Conservation (phyloP, 345 rosid genomes). For the Eucalyptus sp. region DNA sequence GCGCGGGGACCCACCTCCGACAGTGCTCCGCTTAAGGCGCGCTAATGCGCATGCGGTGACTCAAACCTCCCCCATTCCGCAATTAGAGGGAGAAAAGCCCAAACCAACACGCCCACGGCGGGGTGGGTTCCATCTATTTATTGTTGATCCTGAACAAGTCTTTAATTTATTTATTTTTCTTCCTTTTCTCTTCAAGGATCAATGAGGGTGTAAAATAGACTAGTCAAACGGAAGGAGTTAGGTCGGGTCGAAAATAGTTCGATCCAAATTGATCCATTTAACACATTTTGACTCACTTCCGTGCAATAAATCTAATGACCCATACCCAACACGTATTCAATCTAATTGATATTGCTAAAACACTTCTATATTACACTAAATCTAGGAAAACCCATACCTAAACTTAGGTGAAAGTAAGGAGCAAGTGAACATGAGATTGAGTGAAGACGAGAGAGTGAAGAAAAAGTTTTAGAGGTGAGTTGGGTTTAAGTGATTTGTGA, state of each 20-base stretch:
- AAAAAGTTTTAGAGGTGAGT: neutral
- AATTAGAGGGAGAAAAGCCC: too few relatives aligned
- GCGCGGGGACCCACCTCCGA: too few relatives aligned
- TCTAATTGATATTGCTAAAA: too few relatives aligned
- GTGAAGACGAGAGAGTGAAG: neutral
- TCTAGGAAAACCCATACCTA: neutral
- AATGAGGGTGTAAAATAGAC: neutral
- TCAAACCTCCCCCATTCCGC: too few relatives aligned
- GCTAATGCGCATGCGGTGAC: too few relatives aligned
- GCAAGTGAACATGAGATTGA: accelerated
- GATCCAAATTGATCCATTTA: neutral
- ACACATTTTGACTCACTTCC: neutral
- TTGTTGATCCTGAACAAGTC: neutral
- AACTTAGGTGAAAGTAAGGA: neutral
- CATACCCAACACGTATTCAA: neutral
- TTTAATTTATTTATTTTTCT: neutral
- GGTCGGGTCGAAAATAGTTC: neutral
- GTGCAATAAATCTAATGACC: too few relatives aligned
- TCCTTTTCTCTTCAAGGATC: neutral
- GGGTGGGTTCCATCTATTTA: neutral
- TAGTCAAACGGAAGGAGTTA: neutral
- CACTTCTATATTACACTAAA: neutral
- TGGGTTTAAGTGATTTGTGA: neutral
- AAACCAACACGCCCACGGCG: too few relatives aligned
- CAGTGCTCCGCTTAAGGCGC: too few relatives aligned